Percentiles rank a stretch among this genome's conserved stretches.
Conservation (phyloP, 2,329 filamentous ascomycete genomes). For the Calonectria leucothoes region DNA sequence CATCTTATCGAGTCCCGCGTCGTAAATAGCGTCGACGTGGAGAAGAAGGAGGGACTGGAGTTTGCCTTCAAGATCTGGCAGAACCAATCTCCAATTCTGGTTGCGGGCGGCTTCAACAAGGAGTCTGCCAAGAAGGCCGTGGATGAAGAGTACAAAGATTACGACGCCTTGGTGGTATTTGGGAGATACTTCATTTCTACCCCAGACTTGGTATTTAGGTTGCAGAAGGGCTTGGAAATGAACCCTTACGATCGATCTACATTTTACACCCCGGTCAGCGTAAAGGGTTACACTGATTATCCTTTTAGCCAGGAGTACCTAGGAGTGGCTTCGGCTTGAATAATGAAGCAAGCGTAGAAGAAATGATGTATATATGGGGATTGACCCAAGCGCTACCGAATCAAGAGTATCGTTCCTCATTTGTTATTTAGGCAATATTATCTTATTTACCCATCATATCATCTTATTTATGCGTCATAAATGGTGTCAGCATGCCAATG, state of each 20-base stretch:
- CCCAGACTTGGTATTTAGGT: background rate
- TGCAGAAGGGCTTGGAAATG: background rate
- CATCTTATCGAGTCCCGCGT: background rate
- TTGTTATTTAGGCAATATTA: too few species aligned
- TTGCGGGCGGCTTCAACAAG: background rate
- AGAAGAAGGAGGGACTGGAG: background rate
- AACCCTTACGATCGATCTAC: constrained; percentile 4
- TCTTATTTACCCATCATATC: background rate
- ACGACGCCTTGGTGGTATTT: background rate
- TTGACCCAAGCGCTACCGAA: background rate
- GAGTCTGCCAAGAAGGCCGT: background rate
- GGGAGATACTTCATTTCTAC: background rate
- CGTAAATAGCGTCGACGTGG: background rate
- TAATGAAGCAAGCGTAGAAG: background rate
- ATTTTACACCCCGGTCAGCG: background rate
- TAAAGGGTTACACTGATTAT: constrained; percentile 4
- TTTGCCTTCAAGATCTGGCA: background rate
- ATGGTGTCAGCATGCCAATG: too few species aligned
- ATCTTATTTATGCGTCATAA: too few species aligned
- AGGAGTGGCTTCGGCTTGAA: background rate
- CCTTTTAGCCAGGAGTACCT: background rate
- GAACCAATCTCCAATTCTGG: background rate
- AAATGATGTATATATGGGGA: background rate
- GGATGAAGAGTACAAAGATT: background rate
- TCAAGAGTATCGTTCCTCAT: too few species aligned